Percentiles rank a stretch among this genome's conserved stretches.
phyloP scores from a whole-genome alignment of 164 flowering plant genomes.

The Malania oleifera region DNA sequence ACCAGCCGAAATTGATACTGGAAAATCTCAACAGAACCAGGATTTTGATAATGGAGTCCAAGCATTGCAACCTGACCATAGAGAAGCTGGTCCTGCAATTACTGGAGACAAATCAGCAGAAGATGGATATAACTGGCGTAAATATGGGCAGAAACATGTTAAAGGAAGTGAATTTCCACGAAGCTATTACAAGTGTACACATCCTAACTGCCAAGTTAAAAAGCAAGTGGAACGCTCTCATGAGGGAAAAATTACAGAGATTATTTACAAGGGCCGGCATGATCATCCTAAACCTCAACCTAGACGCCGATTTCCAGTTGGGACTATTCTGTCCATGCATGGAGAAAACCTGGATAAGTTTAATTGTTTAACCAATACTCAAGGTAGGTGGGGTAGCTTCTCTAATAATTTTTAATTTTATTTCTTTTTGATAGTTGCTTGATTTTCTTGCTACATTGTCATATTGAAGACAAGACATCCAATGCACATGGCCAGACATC shows the following conservation, averaged over 20 bases:
- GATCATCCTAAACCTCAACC: conserved; percentile 9
- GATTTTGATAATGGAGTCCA: not conserved
- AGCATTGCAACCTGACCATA: not conserved
- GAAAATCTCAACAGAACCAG: not conserved
- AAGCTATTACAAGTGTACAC: conserved; percentile 4
- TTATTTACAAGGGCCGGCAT: conserved; percentile 3
- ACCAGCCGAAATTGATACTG: not conserved
- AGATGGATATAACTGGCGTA: conserved; percentile 8
- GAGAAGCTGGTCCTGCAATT: not conserved
- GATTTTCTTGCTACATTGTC: not conserved
- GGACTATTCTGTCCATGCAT: not conserved
- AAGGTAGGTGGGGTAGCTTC: not conserved
- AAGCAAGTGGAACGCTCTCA: conserved; percentile 7
- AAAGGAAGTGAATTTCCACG: conserved; percentile 10
- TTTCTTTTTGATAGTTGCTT: conserved; percentile 3
- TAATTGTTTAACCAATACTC: not conserved
- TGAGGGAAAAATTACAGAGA: conserved; percentile 5
- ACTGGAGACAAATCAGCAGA: not conserved
- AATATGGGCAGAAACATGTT: conserved; percentile 6
- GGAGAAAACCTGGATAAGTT: not conserved
- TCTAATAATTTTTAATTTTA: not conserved
- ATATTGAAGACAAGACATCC: conserved; percentile 9
- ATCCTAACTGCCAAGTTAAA: conserved; percentile 4
- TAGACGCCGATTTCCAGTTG: conserved; percentile 1
- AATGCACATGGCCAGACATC: conserved; percentile 10